Evolutionary conservation across 495 filamentous ascomycete genomes (phyloP).

Genomic region (Ascobolus immersus): DNA sequence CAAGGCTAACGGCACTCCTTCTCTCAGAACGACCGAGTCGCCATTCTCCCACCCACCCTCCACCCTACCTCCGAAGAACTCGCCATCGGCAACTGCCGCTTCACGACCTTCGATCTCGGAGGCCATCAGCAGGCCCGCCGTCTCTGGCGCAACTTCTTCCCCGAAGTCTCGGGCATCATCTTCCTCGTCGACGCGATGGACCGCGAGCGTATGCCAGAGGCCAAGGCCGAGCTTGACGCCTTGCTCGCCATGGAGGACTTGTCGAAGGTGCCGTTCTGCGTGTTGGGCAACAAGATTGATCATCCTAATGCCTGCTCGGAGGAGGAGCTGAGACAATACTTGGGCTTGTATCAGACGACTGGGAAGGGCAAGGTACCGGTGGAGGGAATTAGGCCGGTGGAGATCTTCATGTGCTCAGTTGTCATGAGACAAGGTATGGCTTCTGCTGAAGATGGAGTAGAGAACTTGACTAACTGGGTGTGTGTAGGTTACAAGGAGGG

Average conservation of each 20-base stretch:
- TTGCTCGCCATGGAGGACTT: slow-evolving; percentile 84
- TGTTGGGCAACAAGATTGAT: slow-evolving; percentile 97
- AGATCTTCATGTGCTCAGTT: slow-evolving; percentile 97
- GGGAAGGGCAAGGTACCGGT: slow-evolving; percentile 93
- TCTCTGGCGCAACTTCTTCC: slow-evolving; percentile 96
- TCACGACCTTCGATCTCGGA: slow-evolving; percentile 93
- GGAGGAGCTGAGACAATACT: slow-evolving; percentile 70
- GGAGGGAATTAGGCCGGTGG: slow-evolving; percentile 83
- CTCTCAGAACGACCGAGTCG: slow-evolving; percentile 71
- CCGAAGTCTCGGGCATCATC: slow-evolving; percentile 90
- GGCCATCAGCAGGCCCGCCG: slow-evolving; percentile 95
- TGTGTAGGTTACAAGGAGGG: slow-evolving; percentile 42
- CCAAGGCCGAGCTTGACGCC: slow-evolving; percentile 88
- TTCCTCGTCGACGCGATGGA: slow-evolving; percentile 97
- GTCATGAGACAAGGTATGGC: slow-evolving; percentile 79
- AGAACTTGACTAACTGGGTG: slow-evolving; percentile 1
- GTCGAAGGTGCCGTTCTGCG: slow-evolving; percentile 73
- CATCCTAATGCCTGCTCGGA: slow-evolving; percentile 84
- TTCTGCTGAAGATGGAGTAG: slow-evolving; percentile 1
- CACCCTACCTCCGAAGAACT: slow-evolving; percentile 91
- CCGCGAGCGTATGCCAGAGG: slow-evolving; percentile 72
- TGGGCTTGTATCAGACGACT: slow-evolving; percentile 87
- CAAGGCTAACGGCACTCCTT: slow-evolving; percentile 2
- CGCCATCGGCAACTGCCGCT: slow-evolving; percentile 82
- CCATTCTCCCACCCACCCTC: slow-evolving; percentile 69